Percentiles rank a stretch among this genome's conserved stretches.
Conservation (phyloP, 306 rosid species). For the Carpinus fangiana region DNA sequence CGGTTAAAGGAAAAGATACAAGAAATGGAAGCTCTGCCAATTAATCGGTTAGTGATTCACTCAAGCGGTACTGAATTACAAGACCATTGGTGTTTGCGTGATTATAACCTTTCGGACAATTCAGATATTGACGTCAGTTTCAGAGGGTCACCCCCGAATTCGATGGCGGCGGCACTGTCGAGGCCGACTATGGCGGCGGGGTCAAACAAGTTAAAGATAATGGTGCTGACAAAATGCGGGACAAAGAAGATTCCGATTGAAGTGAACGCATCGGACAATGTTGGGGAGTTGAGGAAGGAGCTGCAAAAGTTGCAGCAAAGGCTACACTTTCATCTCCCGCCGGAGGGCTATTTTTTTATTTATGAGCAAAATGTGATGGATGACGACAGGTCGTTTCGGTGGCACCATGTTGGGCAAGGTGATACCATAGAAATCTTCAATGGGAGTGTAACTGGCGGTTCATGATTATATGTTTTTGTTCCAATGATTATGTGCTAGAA, state of each 20-base stretch:
- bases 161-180: background rate
- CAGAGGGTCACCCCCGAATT: background rate
- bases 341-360: conserved; percentile 71
- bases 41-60: conserved; percentile 29
- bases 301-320: conserved; percentile 50
- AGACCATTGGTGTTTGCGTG: conserved; percentile 34
- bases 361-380: conserved; percentile 75
- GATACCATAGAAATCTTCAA: conserved; percentile 78
- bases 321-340: conserved; percentile 47
- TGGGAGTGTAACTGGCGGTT: conserved; percentile 62
- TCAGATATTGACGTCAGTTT: conserved; percentile 48
- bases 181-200: background rate
- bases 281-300: conserved; percentile 72
- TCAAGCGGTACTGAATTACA: too few relatives aligned
- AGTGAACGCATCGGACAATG: conserved; percentile 50
- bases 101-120: conserved; percentile 35
- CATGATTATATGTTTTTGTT: background rate
- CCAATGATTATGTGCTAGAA: too few relatives aligned
- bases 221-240: conserved; percentile 44
- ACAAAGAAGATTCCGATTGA: conserved; percentile 52
- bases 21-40: conserved; percentile 32
- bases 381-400: conserved; percentile 60
- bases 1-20: conserved; percentile 55
- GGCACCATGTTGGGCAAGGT: conserved; percentile 68
- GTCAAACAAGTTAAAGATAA: conserved; percentile 50